Percentiles rank a stretch among this genome's conserved stretches.
Evolutionary conservation across 2,329 filamentous ascomycete genomes (phyloP).

Genomic region (Neopestalotiopsis sp.): DNA sequence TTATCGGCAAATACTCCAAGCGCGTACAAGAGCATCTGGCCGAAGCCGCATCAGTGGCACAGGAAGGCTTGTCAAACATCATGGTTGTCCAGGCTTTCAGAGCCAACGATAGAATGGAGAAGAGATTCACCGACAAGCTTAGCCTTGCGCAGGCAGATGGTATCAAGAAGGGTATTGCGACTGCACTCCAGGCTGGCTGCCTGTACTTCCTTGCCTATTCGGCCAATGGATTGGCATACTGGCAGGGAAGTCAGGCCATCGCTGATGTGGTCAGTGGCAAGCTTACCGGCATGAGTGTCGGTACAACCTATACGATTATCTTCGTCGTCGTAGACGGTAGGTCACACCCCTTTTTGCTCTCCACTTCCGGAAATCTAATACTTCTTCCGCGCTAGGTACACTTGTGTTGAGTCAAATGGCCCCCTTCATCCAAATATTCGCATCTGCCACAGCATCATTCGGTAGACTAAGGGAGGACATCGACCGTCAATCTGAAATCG

Average conservation of each 20-base stretch:
- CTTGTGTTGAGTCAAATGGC: conserved; percentile 65
- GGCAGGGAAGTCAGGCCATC: conserved; percentile 61
- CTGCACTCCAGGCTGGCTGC: conserved; percentile 64
- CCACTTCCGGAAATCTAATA: not conserved
- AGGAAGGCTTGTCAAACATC: conserved; percentile 58
- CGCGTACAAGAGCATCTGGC: conserved; percentile 53
- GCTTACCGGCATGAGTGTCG: conserved; percentile 43
- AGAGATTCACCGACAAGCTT: conserved; percentile 56
- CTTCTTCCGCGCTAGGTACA: conserved; percentile 43
- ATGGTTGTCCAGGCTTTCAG: conserved; percentile 62
- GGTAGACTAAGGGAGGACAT: conserved; percentile 62
- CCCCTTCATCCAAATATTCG: conserved; percentile 65
- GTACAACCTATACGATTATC: conserved; percentile 66
- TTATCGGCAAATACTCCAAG: conserved; percentile 50
- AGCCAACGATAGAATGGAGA: conserved; percentile 56
- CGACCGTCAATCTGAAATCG: conserved; percentile 51
- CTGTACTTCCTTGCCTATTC: conserved; percentile 71
- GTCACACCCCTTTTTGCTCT: conserved; percentile 17
- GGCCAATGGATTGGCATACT: conserved; percentile 69
- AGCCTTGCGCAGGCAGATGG: conserved; percentile 51
- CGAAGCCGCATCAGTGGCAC: conserved; percentile 60
- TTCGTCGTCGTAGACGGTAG: conserved; percentile 66
- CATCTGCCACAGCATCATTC: conserved; percentile 58
- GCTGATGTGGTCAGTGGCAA: conserved; percentile 43
- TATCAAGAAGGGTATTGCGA: conserved; percentile 60